Base-by-base conservation (phyloP, 768 basidiomycete genomes). In the Myochromella boudieri region DNA sequence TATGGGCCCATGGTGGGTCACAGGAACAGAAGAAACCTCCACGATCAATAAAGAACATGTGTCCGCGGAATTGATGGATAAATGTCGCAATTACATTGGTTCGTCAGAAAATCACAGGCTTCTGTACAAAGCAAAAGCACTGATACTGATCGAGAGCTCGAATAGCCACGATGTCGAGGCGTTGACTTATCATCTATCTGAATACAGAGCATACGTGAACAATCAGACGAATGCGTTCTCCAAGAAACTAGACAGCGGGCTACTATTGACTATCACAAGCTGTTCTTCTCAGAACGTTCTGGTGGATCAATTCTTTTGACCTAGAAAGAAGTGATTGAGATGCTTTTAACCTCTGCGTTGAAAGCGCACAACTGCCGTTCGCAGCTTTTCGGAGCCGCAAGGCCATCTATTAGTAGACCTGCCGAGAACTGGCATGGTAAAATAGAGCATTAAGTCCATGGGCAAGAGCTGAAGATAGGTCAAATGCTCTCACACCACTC, bases 61-160 rank as follows among this genome's bases (percentile, higher is more conserved):
- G 37, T 41, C 44, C 49, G 44, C 47, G 42, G 52, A 41, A 48
- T 50, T 48, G 32, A 43, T 38, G 49, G 33, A 51, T 43, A 46
- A 50, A 42, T 21, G 36, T 49, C 44, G 48, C 29, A 14, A 32
- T 42, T 38, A 44, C 37, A 42, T 45, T 42, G 47, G 47, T 18
- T 20, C 21, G 24, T 40, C 12, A 32, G n/a, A n/a, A 25, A 47
- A 43, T 52, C 46, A 48, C 42, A 52, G 26, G 38, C 39, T 25
- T 32, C 28, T 29, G 28, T 28, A 37, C 8, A 20, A n/a, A 11
- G 12, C 20, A 36, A 15, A 26, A 25, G 25, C 32, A 17, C 17
- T 39, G 41, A n/a, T 51, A 15, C 21, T 37, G 29, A 46, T 43
- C 38, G 45, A 46, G 32, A 28, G 39, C 4, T 17, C 14, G 14